Conservation (phyloP, 2,329 filamentous ascomycete genomes). For the Penicillium sp. region DNA sequence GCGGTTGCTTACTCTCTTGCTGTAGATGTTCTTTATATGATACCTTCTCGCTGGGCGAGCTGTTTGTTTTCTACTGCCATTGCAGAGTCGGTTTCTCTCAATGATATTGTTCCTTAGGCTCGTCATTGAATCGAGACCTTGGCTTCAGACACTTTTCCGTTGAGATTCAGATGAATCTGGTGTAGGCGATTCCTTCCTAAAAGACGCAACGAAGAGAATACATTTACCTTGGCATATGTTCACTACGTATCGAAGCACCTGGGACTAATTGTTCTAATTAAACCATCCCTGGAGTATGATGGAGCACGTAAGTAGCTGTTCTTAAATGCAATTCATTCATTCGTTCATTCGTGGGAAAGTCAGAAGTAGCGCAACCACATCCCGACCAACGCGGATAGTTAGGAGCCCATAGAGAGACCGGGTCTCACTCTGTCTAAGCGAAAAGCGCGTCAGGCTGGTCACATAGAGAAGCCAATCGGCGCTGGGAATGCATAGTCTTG, state of each 20-base stretch:
- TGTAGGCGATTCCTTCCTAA: too few species aligned
- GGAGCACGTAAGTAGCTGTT: not conserved
- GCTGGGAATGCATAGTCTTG: not conserved
- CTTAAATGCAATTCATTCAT: conserved; percentile 31
- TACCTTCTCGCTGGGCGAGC: conserved; percentile 9
- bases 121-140: not conserved
- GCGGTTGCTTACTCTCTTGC: not conserved
- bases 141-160: not conserved
- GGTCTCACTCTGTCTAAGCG: not conserved
- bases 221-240: not conserved
- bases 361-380: conserved; percentile 17
- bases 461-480: not conserved
- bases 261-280: not conserved
- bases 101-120: not conserved
- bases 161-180: not conserved
- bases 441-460: not conserved
- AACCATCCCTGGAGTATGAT: too few species aligned
- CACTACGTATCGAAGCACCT: not conserved
- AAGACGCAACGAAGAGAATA: too few species aligned
- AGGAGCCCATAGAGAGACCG: not conserved
- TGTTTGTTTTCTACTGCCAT: conserved; percentile 1
- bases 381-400: conserved; percentile 6
- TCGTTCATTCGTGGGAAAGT: conserved; percentile 34
- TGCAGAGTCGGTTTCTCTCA: not conserved
- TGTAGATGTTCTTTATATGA: not conserved